These are phyloP conservation scores for Hemileia vastatrix DNA, from an alignment of 1,284 basidiomycete species.

Conservation along the genomic window DNA sequence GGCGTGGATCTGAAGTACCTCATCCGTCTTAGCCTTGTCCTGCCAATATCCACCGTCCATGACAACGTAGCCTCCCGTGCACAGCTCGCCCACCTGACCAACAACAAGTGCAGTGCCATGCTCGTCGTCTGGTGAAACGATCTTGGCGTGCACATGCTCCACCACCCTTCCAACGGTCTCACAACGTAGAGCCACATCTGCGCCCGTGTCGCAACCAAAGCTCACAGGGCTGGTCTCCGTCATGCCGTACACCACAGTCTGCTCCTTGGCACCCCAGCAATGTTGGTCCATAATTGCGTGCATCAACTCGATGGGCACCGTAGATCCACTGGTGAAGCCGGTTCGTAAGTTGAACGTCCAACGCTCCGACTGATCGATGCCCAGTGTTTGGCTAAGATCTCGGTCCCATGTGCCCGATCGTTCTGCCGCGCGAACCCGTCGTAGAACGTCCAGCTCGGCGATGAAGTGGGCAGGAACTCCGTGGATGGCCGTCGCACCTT, in stretches of 20 bases:
- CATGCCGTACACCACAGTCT: slow-evolving; percentile 73
- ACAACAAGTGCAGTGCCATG: slow-evolving; percentile 51
- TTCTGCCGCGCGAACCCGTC: slow-evolving; percentile 33
- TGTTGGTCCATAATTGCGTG: slow-evolving; percentile 57
- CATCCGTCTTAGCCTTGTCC: slow-evolving; percentile 59
- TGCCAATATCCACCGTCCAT: slow-evolving; percentile 78
- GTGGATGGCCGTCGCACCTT: slow-evolving; percentile 65
- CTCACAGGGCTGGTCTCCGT: slow-evolving; percentile 61
- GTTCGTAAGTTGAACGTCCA: slow-evolving; percentile 48
- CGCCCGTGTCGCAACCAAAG: slow-evolving; percentile 61
- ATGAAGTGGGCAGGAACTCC: slow-evolving; percentile 77
- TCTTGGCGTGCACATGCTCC: slow-evolving; percentile 66
- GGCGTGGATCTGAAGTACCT: slow-evolving; percentile 53
- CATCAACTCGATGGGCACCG: slow-evolving; percentile 70
- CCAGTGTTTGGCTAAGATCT: slow-evolving; percentile 20
- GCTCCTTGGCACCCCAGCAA: slow-evolving; percentile 53
- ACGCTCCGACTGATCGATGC: neutral
- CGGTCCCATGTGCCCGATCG: slow-evolving; percentile 20
- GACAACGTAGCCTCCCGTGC: slow-evolving; percentile 62
- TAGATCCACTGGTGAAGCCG: slow-evolving; percentile 67
- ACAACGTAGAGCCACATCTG: slow-evolving; percentile 61
- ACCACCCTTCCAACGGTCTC: slow-evolving; percentile 68
- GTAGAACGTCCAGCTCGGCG: slow-evolving; percentile 59
- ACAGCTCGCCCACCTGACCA: slow-evolving; percentile 59
- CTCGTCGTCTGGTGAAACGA: slow-evolving; percentile 57